Percentiles rank a stretch among this genome's conserved stretches.
phyloP scores from a whole-genome alignment of 192 early-diverging fungal genomes.

The Linnemannia zychae region DNA sequence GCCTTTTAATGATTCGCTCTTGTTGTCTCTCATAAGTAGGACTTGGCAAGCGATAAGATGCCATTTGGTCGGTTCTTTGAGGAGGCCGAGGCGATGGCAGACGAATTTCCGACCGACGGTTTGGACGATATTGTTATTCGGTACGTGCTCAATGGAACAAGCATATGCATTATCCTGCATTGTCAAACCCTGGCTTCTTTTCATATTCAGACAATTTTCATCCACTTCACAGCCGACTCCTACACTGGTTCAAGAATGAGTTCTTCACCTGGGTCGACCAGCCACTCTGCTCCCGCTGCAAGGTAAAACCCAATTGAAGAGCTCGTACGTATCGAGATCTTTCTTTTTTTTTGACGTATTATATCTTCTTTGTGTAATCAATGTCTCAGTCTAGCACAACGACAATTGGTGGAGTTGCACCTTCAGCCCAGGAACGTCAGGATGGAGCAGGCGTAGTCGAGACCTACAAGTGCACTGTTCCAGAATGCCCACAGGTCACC shows the following conservation, averaged over 20 bases:
- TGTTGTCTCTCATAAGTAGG: slow-evolving; percentile 32
- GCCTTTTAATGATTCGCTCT: too few relatives aligned
- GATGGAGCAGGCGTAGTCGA: slow-evolving; percentile 61
- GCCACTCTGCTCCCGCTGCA: slow-evolving; percentile 58
- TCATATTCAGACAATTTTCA: not conserved
- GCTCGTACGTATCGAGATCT: not conserved
- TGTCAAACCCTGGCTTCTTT: too few relatives aligned
- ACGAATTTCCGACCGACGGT: slow-evolving; percentile 48
- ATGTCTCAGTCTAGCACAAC: slow-evolving; percentile 37
- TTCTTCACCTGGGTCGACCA: slow-evolving; percentile 68
- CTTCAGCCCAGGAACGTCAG: slow-evolving; percentile 54
- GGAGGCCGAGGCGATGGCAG: slow-evolving; percentile 48
- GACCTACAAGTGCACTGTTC: slow-evolving; percentile 50
- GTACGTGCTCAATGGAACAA: slow-evolving; percentile 3
- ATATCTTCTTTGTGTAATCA: not conserved
- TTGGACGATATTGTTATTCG: slow-evolving; percentile 38
- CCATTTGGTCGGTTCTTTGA: slow-evolving; percentile 59
- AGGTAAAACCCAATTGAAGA: slow-evolving; percentile 20
- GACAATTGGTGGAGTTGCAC: slow-evolving; percentile 12
- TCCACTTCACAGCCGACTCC: slow-evolving; percentile 21
- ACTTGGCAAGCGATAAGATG: slow-evolving; percentile 57
- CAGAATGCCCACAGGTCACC: slow-evolving; percentile 44
- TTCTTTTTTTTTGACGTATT: not conserved
- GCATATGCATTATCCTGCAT: too few relatives aligned
- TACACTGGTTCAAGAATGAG: slow-evolving; percentile 68